These are phyloP conservation scores for Calonectria pseudoreteaudii DNA, from an alignment of 2,329 filamentous ascomycete genomes.

Conservation along the genomic window DNA sequence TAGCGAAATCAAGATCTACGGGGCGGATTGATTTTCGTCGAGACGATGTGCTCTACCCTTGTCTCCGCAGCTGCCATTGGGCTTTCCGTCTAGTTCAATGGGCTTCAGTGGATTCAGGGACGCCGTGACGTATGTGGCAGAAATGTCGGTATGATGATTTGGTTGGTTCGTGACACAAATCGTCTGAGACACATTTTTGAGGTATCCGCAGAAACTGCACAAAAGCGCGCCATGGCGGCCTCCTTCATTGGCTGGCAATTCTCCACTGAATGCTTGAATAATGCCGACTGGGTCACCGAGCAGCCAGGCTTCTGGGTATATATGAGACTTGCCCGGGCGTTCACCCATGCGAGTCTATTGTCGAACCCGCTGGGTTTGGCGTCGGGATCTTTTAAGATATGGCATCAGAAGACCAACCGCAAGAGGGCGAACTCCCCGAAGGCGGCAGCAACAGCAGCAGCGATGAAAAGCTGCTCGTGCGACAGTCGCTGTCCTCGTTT, in stretches of 20 bases:
- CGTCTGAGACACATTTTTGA: slow-evolving; percentile 7
- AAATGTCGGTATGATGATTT: slow-evolving; percentile 1
- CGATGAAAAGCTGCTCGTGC: not conserved
- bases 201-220: slow-evolving; percentile 7
- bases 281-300: not conserved
- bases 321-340: not conserved
- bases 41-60: not conserved
- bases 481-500: not conserved
- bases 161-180: not conserved
- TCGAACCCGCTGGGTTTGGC: slow-evolving; percentile 8
- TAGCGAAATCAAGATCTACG: slow-evolving; percentile 10
- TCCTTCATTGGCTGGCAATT: not conserved
- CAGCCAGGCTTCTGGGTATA: not conserved
- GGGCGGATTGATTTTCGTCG: not conserved
- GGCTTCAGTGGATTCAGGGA: not conserved
- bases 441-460: not conserved
- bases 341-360: not conserved
- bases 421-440: not conserved
- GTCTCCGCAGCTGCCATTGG: not conserved
- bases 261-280: not conserved
- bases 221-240: not conserved
- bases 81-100: not conserved
- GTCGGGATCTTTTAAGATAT: not conserved
- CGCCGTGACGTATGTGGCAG: slow-evolving; percentile 3
- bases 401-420: not conserved